Evolutionary conservation across 108 stramenopile genomes (phyloP).

Genomic region (Conticribra guillardii): DNA sequence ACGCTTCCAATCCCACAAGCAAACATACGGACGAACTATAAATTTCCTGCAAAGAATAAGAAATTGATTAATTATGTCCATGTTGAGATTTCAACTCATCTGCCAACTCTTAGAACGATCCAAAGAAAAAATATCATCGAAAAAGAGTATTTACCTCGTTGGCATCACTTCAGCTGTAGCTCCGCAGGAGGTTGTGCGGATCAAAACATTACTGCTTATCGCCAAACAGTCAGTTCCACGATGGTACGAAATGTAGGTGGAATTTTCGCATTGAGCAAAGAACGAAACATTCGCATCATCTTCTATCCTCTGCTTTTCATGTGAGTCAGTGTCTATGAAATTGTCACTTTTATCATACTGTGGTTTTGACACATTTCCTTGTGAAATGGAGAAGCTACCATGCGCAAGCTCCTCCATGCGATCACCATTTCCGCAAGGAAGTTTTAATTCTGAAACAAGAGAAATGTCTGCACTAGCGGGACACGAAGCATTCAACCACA

Average conservation of each 20-base stretch:
- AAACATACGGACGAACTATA: slow-evolving; percentile 24
- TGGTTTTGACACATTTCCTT: too few relatives aligned
- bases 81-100: not conserved
- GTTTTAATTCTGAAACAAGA: slow-evolving; percentile 40
- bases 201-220: slow-evolving; percentile 28
- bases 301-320: not conserved
- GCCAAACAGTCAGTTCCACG: slow-evolving; percentile 31
- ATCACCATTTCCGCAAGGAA: slow-evolving; percentile 27
- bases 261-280: slow-evolving; percentile 20
- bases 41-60: not conserved
- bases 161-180: too few relatives aligned
- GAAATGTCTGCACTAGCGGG: slow-evolving; percentile 7
- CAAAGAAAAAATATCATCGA: not conserved
- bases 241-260: slow-evolving; percentile 37
- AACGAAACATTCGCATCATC: not conserved
- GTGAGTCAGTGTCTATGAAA: not conserved
- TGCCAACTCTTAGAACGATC: too few relatives aligned
- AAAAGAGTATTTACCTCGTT: not conserved
- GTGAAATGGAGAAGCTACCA: slow-evolving; percentile 23
- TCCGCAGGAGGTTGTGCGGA: not conserved
- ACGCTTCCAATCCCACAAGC: slow-evolving; percentile 51
- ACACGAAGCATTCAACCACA: not conserved
- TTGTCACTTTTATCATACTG: not conserved
- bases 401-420: slow-evolving; percentile 21
- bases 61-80: not conserved